A percentile compares a stretch with the other conserved stretches of the same genome.
phyloP scores from a whole-genome alignment of 352 stramenopile genomes.

The Thraustotheca clavata region DNA sequence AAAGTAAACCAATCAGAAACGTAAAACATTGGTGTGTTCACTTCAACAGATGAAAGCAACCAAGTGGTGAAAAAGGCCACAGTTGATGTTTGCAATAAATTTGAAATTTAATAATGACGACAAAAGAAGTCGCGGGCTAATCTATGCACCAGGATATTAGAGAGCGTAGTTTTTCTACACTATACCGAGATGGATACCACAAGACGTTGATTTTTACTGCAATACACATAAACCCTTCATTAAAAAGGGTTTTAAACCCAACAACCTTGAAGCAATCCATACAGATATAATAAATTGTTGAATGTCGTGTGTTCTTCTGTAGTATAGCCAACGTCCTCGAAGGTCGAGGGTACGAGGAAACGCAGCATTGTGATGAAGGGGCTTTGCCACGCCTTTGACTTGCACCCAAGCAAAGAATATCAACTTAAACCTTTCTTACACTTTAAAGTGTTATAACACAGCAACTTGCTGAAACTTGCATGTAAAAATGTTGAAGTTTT shows the following conservation, averaged over 20 bases:
- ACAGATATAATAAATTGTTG: not conserved
- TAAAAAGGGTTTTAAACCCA: not conserved
- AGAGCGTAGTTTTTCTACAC: no score
- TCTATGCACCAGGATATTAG: no score
- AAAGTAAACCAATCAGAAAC: not conserved
- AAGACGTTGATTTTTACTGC: not conserved
- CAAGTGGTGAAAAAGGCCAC: not conserved
- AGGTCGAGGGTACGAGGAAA: not conserved
- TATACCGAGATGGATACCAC: no score
- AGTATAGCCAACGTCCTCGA: not conserved
- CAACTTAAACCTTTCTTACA: not conserved
- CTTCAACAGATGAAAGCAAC: no score
- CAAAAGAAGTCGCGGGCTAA: no score
- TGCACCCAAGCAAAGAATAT: not conserved
- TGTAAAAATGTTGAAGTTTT: no score
- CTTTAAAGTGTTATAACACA: constrained; percentile 1
- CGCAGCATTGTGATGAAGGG: not conserved
- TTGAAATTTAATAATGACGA: not conserved
- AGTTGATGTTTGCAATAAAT: not conserved
- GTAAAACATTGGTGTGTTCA: no score
- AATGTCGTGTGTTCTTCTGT: not conserved
- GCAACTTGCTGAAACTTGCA: not conserved
- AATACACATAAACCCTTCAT: not conserved
- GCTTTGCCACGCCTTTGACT: not conserved
- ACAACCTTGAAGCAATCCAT: not conserved